phyloP scores from a whole-genome alignment of 2,329 filamentous ascomycete genomes.

The Beauveria bassiana region DNA sequence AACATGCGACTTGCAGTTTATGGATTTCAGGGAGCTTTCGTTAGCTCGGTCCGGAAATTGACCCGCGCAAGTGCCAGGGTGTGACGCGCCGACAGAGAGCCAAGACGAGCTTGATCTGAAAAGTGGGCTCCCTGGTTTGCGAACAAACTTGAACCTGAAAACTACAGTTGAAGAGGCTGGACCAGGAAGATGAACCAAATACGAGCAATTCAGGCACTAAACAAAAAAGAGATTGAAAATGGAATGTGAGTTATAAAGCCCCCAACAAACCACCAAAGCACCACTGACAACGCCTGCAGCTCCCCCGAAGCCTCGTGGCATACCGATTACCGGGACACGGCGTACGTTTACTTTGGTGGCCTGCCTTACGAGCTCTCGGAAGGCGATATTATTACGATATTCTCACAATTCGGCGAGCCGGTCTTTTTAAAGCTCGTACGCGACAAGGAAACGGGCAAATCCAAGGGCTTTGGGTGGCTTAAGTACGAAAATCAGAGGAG shows the following conservation, averaged over 20 bases:
- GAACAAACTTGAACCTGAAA: constrained; percentile 14
- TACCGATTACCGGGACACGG: constrained; percentile 93
- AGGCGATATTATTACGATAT: constrained; percentile 92
- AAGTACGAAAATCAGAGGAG: constrained; percentile 98
- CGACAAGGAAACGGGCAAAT: constrained; percentile 95
- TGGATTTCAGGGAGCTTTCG: constrained; percentile 2
- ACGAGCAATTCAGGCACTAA: constrained; percentile 83
- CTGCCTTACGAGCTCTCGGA: constrained; percentile 88
- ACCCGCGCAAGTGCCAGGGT: constrained; percentile 19
- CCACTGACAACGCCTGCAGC: constrained; percentile 33
- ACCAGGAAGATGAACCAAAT: constrained; percentile 77
- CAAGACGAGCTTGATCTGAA: constrained; percentile 13
- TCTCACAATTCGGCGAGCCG: constrained; percentile 94
- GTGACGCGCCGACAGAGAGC: background rate
- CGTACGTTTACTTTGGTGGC: constrained; percentile 93
- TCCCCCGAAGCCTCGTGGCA: constrained; percentile 89
- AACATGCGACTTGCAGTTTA: constrained; percentile 1
- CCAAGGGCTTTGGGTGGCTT: constrained; percentile 87
- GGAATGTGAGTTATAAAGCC: constrained; percentile 52
- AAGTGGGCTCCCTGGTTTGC: constrained; percentile 3
- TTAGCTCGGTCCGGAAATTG: constrained; percentile 29
- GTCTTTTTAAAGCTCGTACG: constrained; percentile 86
- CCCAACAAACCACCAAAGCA: background rate
- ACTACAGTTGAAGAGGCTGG: background rate
- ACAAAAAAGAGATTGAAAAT: constrained; percentile 88